Base-by-base conservation (phyloP, 1,139 yeast species). In the Magnusiomyces tetraspermus region DNA sequence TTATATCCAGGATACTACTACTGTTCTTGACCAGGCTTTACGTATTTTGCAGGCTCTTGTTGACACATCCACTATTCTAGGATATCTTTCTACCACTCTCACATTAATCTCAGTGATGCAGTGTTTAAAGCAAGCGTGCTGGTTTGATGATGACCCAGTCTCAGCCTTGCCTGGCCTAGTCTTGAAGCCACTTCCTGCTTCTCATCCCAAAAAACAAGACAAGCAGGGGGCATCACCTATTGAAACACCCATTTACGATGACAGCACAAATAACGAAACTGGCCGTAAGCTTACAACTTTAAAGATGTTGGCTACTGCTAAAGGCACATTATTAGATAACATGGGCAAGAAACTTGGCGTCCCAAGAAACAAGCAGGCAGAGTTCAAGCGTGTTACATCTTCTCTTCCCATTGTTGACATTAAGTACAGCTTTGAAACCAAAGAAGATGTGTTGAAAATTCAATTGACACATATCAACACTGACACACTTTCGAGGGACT, bases 21-120 rank as follows among this genome's bases (percentile, higher is more conserved):
- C 97, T 0, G 95, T 94, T 3, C 72, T 94, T 56, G 99, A 92
- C 64, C 98, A 92, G 70, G 81, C 95, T 3, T 74, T 94, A 62
- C 96, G 98, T 78, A 85, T 92, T 58, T 71, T 89, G 54, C 98
- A 92, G 64, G 97, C 97, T 0, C 85, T 79, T 60, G 83, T 92
- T 56, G 98, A 94, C 67, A 88, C 87, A 21, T 82, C 95, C 2
- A 81, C 96, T 1, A 97, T 92, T 61, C 65, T 83, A 63, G 96
- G 96, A 0, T 84, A 79, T 62, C 72, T 82, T 47, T 65, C 76
- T 2, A 77, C 87, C 0, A 85, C 83, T 1, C 56, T 80, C 60
- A 75, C 73, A 54, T 75, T 88, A 57, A 76, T 90, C 42, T 74
- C 74, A 58, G 71, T 87, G 53, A 84, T 92, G 94, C 90, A 85